These are phyloP conservation scores for Cryphonectria japonica DNA, from an alignment of 2,329 filamentous ascomycete species.

Conservation along the genomic window DNA sequence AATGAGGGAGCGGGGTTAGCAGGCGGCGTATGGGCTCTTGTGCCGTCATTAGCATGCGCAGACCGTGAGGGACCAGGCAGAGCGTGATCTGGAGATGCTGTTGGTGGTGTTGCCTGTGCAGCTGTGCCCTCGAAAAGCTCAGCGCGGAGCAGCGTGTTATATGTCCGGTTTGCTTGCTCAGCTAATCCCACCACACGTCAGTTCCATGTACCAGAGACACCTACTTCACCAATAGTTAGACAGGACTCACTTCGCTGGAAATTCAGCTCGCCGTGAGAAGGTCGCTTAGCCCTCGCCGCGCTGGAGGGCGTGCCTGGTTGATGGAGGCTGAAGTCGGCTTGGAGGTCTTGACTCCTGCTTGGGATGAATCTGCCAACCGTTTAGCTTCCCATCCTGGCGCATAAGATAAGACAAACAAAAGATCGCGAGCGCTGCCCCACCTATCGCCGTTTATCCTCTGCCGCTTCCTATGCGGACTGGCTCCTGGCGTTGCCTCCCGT, in stretches of 20 bases:
- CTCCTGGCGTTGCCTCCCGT: conserved; percentile 56
- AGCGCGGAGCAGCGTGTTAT: conserved; percentile 81
- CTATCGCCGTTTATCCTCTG: conserved; percentile 64
- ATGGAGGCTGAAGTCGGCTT: conserved; percentile 90
- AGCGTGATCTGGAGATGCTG: conserved; percentile 62
- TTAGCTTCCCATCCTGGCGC: conserved; percentile 19
- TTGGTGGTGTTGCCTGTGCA: conserved; percentile 74
- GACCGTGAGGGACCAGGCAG: conserved; percentile 54
- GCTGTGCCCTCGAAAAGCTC: conserved; percentile 93
- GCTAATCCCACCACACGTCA: conserved; percentile 50
- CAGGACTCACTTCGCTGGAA: conserved; percentile 80
- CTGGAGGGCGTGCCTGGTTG: conserved; percentile 93
- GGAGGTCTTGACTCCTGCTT: conserved; percentile 87
- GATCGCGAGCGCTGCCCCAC: conserved; percentile 46
- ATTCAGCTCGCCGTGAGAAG: conserved; percentile 86
- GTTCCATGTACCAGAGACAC: neutral
- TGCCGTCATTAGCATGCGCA: conserved; percentile 64
- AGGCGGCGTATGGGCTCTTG: conserved; percentile 81
- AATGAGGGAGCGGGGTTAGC: conserved; percentile 65
- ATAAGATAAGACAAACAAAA: neutral
- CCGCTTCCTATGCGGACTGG: conserved; percentile 61
- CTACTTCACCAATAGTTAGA: neutral
- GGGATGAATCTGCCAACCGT: conserved; percentile 78
- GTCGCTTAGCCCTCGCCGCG: conserved; percentile 80
- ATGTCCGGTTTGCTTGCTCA: conserved; percentile 94